Evolutionary conservation across 1,139 yeast species (phyloP), one percentile per base, ranked within the genome.

Genomic region (Blastobotrys petasosporus): DNA sequence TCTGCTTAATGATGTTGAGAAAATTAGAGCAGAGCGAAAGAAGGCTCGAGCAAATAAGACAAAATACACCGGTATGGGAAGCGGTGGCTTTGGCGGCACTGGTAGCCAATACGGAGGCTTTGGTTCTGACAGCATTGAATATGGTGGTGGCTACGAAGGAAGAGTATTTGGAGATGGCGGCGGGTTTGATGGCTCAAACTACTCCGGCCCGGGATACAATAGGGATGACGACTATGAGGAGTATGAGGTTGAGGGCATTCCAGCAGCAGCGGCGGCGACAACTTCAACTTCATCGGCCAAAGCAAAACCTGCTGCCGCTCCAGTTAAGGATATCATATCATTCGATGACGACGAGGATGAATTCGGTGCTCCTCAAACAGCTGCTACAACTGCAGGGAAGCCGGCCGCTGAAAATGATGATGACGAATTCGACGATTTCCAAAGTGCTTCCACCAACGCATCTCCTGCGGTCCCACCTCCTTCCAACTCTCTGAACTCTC

Each of bases 391-490:
- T 38, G 13, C 23, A 17, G 30, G 16, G 16, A 29, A 32, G 8
- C 76, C 52, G 28, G 61, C 63, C 4, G 58, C 59, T n/a, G 59
- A 69, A 13, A 68, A 80, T 37, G 87, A 81, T 39, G 94, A 84
- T 54, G 97, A 88, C 57, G 97, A 90, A 37, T 90, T 90, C 66
- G 95, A 86, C 54, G 97, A 92, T 56, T 90, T 90, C 75, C 97
- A 90, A 66, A 80, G 85, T 45, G 95, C 56, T 8, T 15, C 58
- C 47, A 36, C 68, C 47, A 30, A 65, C 45, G 44, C 69, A 54
- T 39, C 61, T 54, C 53, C 47, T 56, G 50, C 53, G 41, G 44
- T 59, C 34, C 12, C 69, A 55, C 40, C 61, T 54, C 53, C 47
- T 55, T 50, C 52, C 39, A 44, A 61, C 37, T 38, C 57, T 7